These are phyloP conservation scores for Gryganskiella cystojenkinii DNA, from an alignment of 192 early-diverging fungal genomes.

Conservation along the genomic window DNA sequence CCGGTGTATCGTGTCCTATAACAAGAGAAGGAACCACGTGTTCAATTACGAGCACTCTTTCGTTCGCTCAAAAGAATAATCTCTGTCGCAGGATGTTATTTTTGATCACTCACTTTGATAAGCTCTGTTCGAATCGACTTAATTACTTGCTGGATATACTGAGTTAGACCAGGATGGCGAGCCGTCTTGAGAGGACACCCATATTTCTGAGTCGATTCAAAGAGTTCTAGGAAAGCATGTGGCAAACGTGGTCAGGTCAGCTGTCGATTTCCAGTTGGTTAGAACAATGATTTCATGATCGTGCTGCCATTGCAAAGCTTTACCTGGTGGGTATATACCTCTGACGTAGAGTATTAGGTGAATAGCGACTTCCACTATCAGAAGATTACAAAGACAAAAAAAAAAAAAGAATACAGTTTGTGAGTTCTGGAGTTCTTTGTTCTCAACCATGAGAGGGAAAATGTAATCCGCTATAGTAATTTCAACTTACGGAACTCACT, in stretches of 20 bases:
- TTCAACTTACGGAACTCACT: conserved; percentile 40
- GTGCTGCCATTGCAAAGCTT: neutral
- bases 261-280: too few relatives aligned
- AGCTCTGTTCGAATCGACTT: conserved; percentile 24
- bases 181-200: conserved; percentile 40
- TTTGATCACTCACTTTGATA: conserved; percentile 4
- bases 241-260: too few relatives aligned
- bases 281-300: too few relatives aligned
- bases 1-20: conserved; percentile 27
- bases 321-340: conserved; percentile 50
- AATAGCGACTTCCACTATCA: conserved; percentile 41
- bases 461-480: too few relatives aligned
- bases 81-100: too few relatives aligned
- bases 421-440: neutral
- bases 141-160: conserved; percentile 35
- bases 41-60: neutral
- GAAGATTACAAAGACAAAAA: neutral
- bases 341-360: conserved; percentile 45
- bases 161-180: conserved; percentile 29
- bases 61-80: neutral
- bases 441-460: neutral
- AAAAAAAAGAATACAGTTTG: neutral
- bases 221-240: conserved; percentile 16
- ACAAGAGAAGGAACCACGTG: neutral
- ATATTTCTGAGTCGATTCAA: conserved; percentile 49